Evolutionary conservation across 1,284 basidiomycete species (phyloP).

Genomic region (Ceraceosorus guamensis): DNA sequence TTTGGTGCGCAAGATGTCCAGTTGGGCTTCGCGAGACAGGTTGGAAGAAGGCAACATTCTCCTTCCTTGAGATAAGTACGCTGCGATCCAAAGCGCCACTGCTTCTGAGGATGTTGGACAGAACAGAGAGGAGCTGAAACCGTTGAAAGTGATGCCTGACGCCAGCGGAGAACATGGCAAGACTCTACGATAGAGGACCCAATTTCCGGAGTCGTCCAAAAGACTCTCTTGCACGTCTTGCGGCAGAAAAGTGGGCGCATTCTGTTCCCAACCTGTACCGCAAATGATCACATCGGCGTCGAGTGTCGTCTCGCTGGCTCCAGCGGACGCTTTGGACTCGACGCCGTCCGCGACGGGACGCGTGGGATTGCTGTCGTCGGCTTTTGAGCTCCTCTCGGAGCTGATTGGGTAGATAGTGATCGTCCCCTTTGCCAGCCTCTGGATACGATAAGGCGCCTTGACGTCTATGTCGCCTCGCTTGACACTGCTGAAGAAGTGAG

Average conservation of each 20-base stretch:
- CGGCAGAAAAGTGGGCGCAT: constrained; percentile 25
- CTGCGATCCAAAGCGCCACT: constrained; percentile 30
- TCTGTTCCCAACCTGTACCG: constrained; percentile 34
- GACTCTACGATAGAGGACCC: constrained; percentile 30
- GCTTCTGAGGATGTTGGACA: constrained; percentile 35
- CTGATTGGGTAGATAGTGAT: neutral
- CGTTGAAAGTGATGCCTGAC: constrained; percentile 34
- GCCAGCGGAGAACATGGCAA: constrained; percentile 24
- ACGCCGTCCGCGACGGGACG: constrained; percentile 12
- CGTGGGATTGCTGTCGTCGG: neutral
- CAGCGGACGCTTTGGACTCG: constrained; percentile 12
- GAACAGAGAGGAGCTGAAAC: constrained; percentile 33
- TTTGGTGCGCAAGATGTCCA: too few relatives aligned
- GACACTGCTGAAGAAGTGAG: constrained; percentile 31
- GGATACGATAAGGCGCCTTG: constrained; percentile 7
- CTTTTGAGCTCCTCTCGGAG: neutral
- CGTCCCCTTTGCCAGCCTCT: neutral
- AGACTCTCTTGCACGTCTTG: constrained; percentile 20
- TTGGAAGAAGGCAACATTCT: constrained; percentile 18
- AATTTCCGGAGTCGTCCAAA: constrained; percentile 29
- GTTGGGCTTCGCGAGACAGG: constrained; percentile 14
- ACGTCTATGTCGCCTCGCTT: constrained; percentile 13
- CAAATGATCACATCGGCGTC: constrained; percentile 26
- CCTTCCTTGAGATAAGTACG: constrained; percentile 23
- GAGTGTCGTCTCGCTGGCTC: too few relatives aligned